phyloP scores from a whole-genome alignment of 352 stramenopile species.

The Blastocystis sp. region DNA sequence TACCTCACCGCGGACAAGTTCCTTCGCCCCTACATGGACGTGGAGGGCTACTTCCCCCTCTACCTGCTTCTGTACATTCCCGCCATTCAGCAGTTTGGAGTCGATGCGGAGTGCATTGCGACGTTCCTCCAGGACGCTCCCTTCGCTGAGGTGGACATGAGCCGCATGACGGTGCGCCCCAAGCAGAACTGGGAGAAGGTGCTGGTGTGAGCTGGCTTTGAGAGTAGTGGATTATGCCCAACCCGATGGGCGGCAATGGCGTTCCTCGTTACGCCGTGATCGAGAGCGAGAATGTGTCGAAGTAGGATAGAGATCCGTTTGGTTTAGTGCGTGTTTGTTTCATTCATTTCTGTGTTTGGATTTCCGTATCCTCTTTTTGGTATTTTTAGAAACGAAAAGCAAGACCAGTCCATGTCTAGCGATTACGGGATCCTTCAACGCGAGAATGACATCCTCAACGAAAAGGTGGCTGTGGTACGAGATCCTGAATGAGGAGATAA shows the following conservation, averaged over 20 bases:
- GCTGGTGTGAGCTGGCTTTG: background rate
- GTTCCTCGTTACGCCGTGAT: slow-evolving; percentile 32
- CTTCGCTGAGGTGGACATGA: slow-evolving; percentile 54
- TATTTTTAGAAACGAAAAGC: background rate
- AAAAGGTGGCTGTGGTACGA: background rate
- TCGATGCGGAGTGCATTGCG: slow-evolving; percentile 15
- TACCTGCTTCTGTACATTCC: slow-evolving; percentile 56
- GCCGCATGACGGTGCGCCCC: slow-evolving; percentile 35
- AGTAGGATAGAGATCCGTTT: slow-evolving; percentile 14
- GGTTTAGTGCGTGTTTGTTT: background rate
- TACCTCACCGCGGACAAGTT: slow-evolving; percentile 56
- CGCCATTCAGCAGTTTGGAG: slow-evolving; percentile 52
- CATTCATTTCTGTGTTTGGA: background rate
- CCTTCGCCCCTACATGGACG: slow-evolving; percentile 64
- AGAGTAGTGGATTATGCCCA: slow-evolving; percentile 46
- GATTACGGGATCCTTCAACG: slow-evolving; percentile 31
- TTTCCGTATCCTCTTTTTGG: background rate
- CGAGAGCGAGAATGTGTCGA: background rate
- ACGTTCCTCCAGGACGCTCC: slow-evolving; percentile 11
- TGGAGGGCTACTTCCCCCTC: slow-evolving; percentile 67
- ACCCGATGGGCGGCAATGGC: background rate
- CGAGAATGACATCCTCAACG: slow-evolving; percentile 44
- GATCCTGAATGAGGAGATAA: slow-evolving; percentile 34
- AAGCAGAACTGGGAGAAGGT: slow-evolving; percentile 67
- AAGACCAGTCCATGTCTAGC: background rate